Base-by-base conservation (phyloP, 108 stramenopile genomes). In the Nitzschia sp. region DNA sequence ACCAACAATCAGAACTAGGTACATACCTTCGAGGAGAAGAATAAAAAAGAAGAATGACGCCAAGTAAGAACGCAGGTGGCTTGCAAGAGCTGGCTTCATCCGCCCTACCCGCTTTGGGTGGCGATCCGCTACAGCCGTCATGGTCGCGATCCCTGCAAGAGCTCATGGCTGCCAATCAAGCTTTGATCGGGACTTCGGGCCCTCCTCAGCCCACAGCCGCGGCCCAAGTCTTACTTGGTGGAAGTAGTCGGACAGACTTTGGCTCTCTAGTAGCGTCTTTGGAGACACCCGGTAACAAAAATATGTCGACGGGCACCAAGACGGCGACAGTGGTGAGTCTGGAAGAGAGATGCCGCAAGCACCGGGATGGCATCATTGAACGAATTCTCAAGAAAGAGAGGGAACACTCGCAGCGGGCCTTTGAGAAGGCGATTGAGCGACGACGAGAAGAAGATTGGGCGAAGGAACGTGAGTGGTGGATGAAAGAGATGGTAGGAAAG, bases 371-470 rank as follows among this genome's bases (percentile, higher is more conserved):
- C 8, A 71, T 71, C 25, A 36, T 81, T 19, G 71, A 71, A 23
- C 60, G 71, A 11, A 71, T 76, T 29, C 41, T 81, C 16, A 25
- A 68, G n/a, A 27, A 46, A 13, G 32, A 75, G 48, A 41, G 63
- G 52, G 68, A 72, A 46, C 54, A 66, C 21, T 63, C 71, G 19
- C 54, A 62, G 28, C 23, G 35, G 17, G 27, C 26, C 9, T 38
- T 69, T 5, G 71, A 76, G n/a, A 70, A 71, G 36, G 35, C 45
- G 11, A 50, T 81, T 4, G 71, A 76, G 52, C 62, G 50, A 23
- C 80, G 63, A 47, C 22, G 72, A 22, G 64, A 76, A 56, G 62
- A 68, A 8, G 75, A 75, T 48, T 81, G 80, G 80, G 50, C 66
- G 8, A 30, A 50, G n/a, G 80, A 81, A 50, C 71, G 71, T 9